Evolutionary conservation across 1,139 yeast species (phyloP).

Genomic region (Starmera stellimalicola): DNA sequence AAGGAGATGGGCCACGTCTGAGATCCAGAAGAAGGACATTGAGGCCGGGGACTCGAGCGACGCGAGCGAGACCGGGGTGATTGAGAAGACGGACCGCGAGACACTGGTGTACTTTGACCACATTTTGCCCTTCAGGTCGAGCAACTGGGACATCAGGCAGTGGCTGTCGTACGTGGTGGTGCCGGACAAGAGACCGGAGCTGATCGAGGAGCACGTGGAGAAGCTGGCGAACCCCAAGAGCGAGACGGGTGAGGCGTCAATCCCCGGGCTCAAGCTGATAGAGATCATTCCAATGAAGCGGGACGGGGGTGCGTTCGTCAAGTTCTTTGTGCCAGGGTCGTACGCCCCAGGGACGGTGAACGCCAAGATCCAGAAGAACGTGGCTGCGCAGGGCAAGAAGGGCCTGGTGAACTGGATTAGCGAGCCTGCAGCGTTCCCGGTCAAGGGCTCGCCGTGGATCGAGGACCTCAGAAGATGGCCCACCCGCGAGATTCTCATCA

Average conservation of each 20-base stretch:
- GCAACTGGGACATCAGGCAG: conserved; percentile 28
- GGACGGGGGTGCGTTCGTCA: conserved; percentile 93
- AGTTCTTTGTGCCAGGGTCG: conserved; percentile 50
- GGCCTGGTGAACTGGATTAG: conserved; percentile 26
- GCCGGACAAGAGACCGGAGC: conserved; percentile 23
- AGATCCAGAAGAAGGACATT: conserved; percentile 30
- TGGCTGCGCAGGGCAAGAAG: conserved; percentile 24
- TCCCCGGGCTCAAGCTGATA: conserved; percentile 31
- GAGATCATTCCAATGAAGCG: conserved; percentile 59
- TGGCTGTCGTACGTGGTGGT: conserved; percentile 26
- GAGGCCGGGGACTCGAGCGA: conserved; percentile 40
- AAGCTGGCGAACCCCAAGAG: conserved; percentile 31
- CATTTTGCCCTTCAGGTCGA: conserved; percentile 35
- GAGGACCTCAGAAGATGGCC: conserved; percentile 83
- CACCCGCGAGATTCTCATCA: conserved; percentile 49
- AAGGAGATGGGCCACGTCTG: conserved; percentile 24
- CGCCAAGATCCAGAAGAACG: conserved; percentile 38
- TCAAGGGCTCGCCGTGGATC: conserved; percentile 92
- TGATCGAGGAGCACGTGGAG: conserved; percentile 27
- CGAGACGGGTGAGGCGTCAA: conserved; percentile 21
- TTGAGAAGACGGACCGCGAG: conserved; percentile 40
- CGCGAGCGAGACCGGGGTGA: conserved; percentile 50
- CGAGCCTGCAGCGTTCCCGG: conserved; percentile 51
- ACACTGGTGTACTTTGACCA: conserved; percentile 48
- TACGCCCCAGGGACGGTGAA: conserved; percentile 42